Conservation (phyloP, 768 basidiomycete species). For the Tulasnella sp. region DNA sequence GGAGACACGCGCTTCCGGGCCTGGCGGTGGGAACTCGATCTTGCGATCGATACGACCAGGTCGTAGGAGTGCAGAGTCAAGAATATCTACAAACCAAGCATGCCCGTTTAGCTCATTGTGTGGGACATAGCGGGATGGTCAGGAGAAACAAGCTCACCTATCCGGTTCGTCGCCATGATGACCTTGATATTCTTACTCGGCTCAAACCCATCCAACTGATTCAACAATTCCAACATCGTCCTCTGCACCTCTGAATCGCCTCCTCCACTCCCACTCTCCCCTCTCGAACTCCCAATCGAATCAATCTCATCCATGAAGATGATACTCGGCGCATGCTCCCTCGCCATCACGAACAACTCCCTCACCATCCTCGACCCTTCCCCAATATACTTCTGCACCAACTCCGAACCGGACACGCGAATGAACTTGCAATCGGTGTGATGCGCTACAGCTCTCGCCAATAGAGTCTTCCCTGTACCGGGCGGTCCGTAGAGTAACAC, state of each 20-base stretch:
- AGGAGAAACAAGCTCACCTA: conserved; percentile 37
- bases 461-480: conserved; percentile 90
- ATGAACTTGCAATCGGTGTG: conserved; percentile 98
- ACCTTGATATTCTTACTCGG: conserved; percentile 74
- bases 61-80: conserved; percentile 85
- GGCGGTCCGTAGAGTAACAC: conserved; percentile 93
- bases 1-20: conserved; percentile 92
- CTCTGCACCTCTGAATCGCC: conserved; percentile 85
- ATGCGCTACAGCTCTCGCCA: conserved; percentile 92
- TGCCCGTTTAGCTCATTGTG: background rate
- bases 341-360: conserved; percentile 95
- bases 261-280: conserved; percentile 57
- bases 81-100: conserved; percentile 59
- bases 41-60: conserved; percentile 95
- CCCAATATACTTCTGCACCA: conserved; percentile 98
- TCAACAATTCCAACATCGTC: conserved; percentile 82
- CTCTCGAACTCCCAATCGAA: conserved; percentile 87
- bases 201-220: conserved; percentile 84
- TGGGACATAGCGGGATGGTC: background rate
- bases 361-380: conserved; percentile 95
- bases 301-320: conserved; percentile 99
- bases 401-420: conserved; percentile 83
- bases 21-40: conserved; percentile 98
- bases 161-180: conserved; percentile 97
- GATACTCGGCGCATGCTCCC: conserved; percentile 94